phyloP scores from a whole-genome alignment of 768 basidiomycete species.

The Boletus speciosus region DNA sequence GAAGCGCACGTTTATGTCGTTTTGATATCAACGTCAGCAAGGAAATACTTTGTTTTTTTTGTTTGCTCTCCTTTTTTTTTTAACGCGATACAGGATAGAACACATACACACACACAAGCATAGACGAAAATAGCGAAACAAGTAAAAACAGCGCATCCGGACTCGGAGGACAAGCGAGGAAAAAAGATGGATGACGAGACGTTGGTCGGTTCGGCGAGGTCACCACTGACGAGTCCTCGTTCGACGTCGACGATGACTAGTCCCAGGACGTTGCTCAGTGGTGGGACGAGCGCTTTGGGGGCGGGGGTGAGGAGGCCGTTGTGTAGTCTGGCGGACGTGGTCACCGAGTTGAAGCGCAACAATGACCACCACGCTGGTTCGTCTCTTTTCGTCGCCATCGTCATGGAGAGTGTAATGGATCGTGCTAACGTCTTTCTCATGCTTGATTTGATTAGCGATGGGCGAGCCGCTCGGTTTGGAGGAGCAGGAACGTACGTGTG shows the following conservation, averaged over 20 bases:
- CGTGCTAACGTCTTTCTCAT: neutral
- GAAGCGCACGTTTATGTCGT: neutral
- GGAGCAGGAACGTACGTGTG: constrained; percentile 36
- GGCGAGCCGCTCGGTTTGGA: constrained; percentile 34
- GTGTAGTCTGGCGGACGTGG: constrained; percentile 41
- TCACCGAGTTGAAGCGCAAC: constrained; percentile 42
- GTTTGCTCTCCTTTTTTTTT: neutral
- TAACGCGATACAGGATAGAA: neutral
- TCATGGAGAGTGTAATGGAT: neutral
- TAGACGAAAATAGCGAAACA: neutral
- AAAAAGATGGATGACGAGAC: constrained; percentile 27
- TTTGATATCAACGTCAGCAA: constrained; percentile 8
- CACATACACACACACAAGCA: neutral
- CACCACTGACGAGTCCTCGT: constrained; percentile 20
- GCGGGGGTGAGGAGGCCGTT: constrained; percentile 35
- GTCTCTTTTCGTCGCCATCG: constrained; percentile 5
- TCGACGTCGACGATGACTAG: constrained; percentile 16
- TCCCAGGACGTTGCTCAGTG: constrained; percentile 7
- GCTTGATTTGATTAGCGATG: constrained; percentile 14
- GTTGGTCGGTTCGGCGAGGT: constrained; percentile 17
- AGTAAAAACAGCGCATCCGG: neutral
- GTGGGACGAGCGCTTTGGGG: neutral
- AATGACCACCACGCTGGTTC: constrained; percentile 30
- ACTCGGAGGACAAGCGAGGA: neutral
- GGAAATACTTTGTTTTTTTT: neutral